Evolutionary conservation across 768 basidiomycete genomes (phyloP).

Genomic region (Cantharellus cinnabarinus): DNA sequence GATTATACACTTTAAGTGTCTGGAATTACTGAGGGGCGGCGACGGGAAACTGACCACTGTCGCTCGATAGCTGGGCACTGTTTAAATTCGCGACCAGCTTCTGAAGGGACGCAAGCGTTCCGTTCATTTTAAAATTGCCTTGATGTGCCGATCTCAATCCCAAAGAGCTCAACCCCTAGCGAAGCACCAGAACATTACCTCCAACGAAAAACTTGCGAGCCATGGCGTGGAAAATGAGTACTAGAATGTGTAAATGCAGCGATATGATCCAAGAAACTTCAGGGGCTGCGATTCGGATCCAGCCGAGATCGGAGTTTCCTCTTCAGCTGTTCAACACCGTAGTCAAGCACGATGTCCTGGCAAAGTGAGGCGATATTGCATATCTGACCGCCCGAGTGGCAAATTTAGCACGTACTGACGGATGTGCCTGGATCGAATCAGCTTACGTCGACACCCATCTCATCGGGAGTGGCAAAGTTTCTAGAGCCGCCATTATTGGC

Average conservation of each 20-base stretch:
- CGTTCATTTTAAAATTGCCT: conserved; percentile 96
- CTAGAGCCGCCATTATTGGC: conserved; percentile 59
- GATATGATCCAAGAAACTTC: not conserved
- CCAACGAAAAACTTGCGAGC: conserved; percentile 83
- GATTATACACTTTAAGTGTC: not conserved
- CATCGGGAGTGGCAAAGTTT: conserved; percentile 50
- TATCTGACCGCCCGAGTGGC: not conserved
- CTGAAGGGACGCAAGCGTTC: conserved; percentile 38
- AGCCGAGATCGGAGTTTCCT: not conserved
- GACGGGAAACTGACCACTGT: conserved; percentile 36
- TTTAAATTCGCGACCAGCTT: conserved; percentile 54
- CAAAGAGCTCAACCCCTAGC: not conserved
- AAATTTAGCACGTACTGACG: not conserved
- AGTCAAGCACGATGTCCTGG: conserved; percentile 38
- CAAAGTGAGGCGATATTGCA: conserved; percentile 26
- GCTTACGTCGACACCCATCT: conserved; percentile 72
- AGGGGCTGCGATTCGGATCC: not conserved
- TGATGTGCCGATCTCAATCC: not conserved
- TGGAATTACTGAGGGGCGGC: not conserved
- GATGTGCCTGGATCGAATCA: conserved; percentile 14
- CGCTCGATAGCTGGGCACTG: conserved; percentile 52
- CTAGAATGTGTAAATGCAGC: not conserved
- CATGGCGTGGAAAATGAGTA: conserved; percentile 23
- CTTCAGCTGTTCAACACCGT: not conserved
- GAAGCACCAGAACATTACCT: conserved; percentile 14